Conservation (phyloP, 305 asterid species). For the Fraxinus latifolia region DNA sequence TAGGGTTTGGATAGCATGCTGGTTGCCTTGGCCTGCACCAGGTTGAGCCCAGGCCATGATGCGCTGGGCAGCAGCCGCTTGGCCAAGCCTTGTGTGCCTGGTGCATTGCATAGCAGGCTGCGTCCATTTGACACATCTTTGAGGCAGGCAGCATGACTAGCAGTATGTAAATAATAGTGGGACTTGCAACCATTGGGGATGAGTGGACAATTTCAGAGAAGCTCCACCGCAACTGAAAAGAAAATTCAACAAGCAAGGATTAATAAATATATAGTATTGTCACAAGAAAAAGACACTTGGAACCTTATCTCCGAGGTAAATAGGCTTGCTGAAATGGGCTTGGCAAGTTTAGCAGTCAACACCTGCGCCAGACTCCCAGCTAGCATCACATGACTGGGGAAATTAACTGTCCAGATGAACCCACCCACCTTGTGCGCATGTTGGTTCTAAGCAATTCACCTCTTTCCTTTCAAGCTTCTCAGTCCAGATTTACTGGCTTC, state of each 20-base stretch:
- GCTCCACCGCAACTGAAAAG: neutral
- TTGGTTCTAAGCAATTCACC: neutral
- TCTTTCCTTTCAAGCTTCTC: neutral
- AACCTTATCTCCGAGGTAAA: neutral
- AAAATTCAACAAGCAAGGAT: neutral
- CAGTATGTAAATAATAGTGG: neutral
- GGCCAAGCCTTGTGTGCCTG: neutral
- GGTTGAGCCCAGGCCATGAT: neutral
- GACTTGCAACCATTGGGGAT: neutral
- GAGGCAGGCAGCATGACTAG: neutral
- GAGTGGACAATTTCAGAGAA: neutral
- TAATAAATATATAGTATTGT: neutral
- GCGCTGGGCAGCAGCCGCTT: neutral
- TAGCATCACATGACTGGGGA: neutral
- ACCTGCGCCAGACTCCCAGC: neutral
- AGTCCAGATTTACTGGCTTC: neutral
- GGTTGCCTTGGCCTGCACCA: neutral
- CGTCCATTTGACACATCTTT: neutral
- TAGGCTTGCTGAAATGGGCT: neutral
- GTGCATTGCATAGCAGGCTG: neutral
- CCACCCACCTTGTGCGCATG: neutral
- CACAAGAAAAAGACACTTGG: neutral
- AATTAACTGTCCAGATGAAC: neutral
- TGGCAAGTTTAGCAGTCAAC: neutral
- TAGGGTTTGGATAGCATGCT: neutral